A percentile compares a stretch with the other conserved stretches of the same genome.
Evolutionary conservation across 768 basidiomycete species (phyloP).

Genomic region (Neoboletus magnificus): DNA sequence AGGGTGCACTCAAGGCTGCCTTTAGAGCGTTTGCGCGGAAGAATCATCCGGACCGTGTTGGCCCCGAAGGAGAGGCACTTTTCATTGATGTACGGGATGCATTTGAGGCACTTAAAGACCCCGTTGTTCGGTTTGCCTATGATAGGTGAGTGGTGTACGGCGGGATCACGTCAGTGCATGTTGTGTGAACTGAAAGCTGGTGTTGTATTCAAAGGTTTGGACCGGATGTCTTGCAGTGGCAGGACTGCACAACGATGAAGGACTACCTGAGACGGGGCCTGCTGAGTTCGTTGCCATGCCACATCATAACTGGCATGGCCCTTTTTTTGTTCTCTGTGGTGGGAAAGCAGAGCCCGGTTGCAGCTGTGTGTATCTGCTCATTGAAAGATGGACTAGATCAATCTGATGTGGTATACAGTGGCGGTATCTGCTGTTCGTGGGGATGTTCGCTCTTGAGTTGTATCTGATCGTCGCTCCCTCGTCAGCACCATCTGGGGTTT

Average conservation of each 20-base stretch:
- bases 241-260: conserved; percentile 58
- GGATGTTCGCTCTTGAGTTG: conserved; percentile 60
- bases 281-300: conserved; percentile 58
- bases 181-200: not conserved
- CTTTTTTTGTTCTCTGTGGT: conserved; percentile 64
- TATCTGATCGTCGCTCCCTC: conserved; percentile 56
- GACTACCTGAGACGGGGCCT: conserved; percentile 72
- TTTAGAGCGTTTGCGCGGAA: conserved; percentile 73
- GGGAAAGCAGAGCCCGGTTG: conserved; percentile 54
- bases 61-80: conserved; percentile 50
- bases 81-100: conserved; percentile 73
- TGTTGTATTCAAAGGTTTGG: conserved; percentile 56
- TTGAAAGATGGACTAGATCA: conserved; percentile 2
- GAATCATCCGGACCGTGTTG: conserved; percentile 74
- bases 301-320: conserved; percentile 54
- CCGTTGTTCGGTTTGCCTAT: conserved; percentile 78
- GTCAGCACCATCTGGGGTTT: conserved; percentile 1
- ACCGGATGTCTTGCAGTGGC: conserved; percentile 66
- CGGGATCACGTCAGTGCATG: not conserved
- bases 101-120: conserved; percentile 77
- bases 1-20: conserved; percentile 61
- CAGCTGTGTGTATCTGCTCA: conserved; percentile 54
- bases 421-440: conserved; percentile 73
- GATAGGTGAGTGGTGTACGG: conserved; percentile 55
- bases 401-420: conserved; percentile 47